Percentiles rank a stretch among this genome's conserved stretches.
phyloP scores from a whole-genome alignment of 257 asterid genomes.

The Parsonsia alboflavescens region DNA sequence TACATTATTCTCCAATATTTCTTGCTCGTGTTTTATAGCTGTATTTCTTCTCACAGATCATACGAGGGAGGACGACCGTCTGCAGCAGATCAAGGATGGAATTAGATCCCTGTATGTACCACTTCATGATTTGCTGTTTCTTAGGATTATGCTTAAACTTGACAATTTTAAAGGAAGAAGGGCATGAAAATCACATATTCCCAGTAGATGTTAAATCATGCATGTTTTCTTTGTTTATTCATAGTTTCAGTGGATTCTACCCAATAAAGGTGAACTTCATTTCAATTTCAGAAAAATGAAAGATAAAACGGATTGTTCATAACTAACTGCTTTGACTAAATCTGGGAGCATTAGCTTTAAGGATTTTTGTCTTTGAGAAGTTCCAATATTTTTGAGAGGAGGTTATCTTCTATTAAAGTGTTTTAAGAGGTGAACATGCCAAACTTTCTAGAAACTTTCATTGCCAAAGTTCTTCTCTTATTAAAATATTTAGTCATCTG shows the following conservation, averaged over 20 bases:
- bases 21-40: background rate
- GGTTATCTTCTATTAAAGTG: too few species aligned
- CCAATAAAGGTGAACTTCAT: background rate
- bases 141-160: background rate
- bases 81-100: constrained; percentile 77
- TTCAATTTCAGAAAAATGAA: background rate
- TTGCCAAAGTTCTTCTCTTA: background rate
- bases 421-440: background rate
- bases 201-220: background rate
- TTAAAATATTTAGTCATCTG: background rate
- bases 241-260: background rate
- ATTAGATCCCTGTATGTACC: constrained; percentile 68
- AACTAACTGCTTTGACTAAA: background rate
- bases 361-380: background rate
- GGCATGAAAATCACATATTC: background rate
- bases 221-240: background rate
- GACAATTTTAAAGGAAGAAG: background rate
- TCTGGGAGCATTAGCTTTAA: background rate
- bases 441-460: background rate
- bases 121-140: constrained; percentile 5
- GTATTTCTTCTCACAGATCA: constrained; percentile 35
- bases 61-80: constrained; percentile 48
- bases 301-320: background rate
- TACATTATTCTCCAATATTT: background rate
- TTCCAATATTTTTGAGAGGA: background rate